A percentile compares a stretch with the other conserved stretches of the same genome.
These are phyloP conservation scores for Mucor irregularis DNA, from an alignment of 371 early-diverging fungal species.

Conservation along the genomic window DNA sequence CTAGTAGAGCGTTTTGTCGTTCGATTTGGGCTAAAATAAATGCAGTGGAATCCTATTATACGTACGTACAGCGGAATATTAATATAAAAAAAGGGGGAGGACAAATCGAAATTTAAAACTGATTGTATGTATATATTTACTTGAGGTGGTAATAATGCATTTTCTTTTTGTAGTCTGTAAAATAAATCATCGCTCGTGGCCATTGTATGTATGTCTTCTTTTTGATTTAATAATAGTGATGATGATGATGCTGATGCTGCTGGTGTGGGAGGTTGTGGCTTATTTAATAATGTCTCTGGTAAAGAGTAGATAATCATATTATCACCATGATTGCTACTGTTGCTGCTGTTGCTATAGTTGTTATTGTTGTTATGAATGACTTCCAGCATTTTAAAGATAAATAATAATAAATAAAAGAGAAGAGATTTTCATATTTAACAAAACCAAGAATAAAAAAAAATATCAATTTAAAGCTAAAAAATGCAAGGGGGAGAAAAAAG, in stretches of 20 bases:
- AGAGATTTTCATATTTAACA: not conserved
- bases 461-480: conserved; percentile 8
- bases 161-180: conserved; percentile 36
- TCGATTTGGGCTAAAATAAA: conserved; percentile 61
- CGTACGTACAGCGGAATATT: too few relatives aligned
- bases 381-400: not conserved
- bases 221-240: too few relatives aligned
- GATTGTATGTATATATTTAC: conserved; percentile 11
- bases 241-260: too few relatives aligned
- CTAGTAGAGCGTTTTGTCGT: conserved; percentile 55
- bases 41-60: conserved; percentile 50
- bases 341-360: not conserved
- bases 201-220: not conserved
- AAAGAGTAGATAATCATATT: not conserved
- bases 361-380: not conserved
- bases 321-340: not conserved
- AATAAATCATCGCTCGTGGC: conserved; percentile 15
- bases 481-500: conserved; percentile 23
- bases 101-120: not conserved
- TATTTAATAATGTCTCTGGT: not conserved
- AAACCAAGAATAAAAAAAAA: not conserved
- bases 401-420: not conserved
- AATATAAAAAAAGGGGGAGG: conserved; percentile 5
- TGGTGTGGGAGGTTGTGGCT: not conserved
- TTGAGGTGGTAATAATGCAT: conserved; percentile 41